Conservation (phyloP, 495 filamentous ascomycete species). For the Penicillium verhagenii region DNA sequence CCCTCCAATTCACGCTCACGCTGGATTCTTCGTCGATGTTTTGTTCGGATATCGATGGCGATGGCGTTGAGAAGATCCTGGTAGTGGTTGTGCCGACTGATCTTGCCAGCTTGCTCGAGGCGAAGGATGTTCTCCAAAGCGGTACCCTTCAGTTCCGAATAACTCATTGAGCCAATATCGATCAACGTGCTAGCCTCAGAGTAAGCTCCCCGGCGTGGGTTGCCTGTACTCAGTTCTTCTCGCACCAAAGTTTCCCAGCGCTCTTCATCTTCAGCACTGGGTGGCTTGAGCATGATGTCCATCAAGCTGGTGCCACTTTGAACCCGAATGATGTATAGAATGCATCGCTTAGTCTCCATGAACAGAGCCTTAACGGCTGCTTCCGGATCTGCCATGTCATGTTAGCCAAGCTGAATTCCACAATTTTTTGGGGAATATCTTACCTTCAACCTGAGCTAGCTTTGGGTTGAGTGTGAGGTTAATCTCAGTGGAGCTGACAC, state of each 20-base stretch:
- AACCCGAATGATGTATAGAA: conserved; percentile 96
- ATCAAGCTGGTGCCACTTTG: conserved; percentile 89
- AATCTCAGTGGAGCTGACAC: conserved; percentile 85
- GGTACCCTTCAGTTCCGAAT: conserved; percentile 87
- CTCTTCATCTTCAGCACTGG: conserved; percentile 81
- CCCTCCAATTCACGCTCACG: conserved; percentile 87
- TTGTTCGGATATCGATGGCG: conserved; percentile 93
- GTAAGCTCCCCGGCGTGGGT: conserved; percentile 76
- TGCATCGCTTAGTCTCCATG: conserved; percentile 96
- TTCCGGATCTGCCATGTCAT: conserved; percentile 64
- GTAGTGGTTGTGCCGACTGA: conserved; percentile 89
- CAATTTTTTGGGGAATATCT: conserved; percentile 1
- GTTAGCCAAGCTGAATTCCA: conserved; percentile 5
- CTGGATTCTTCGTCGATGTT: conserved; percentile 88
- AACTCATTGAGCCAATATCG: conserved; percentile 87
- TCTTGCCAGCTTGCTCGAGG: conserved; percentile 79
- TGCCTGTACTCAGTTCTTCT: conserved; percentile 75
- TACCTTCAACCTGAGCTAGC: conserved; percentile 80
- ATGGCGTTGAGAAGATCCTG: conserved; percentile 97
- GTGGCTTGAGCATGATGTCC: conserved; percentile 91
- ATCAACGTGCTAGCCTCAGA: conserved; percentile 82
- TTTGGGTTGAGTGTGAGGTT: conserved; percentile 88
- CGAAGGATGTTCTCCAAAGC: conserved; percentile 92
- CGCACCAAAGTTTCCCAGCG: conserved; percentile 79
- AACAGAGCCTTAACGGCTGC: conserved; percentile 87